phyloP scores from a whole-genome alignment of 148 eudicot genomes.

The Beta vulgaris region DNA sequence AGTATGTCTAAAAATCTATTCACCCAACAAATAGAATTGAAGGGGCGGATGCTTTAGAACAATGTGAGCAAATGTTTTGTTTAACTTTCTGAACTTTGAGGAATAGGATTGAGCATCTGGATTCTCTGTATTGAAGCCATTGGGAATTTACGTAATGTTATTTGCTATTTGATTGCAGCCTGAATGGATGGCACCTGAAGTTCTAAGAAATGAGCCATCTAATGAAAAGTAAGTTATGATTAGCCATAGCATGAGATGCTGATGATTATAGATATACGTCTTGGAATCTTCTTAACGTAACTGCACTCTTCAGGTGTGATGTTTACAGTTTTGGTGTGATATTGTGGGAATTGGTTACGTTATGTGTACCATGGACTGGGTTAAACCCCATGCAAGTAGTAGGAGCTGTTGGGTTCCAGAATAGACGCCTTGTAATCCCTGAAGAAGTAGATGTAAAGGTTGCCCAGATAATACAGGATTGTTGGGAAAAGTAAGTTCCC shows the following conservation, averaged over 20 bases:
- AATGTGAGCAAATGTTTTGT: too few relatives aligned
- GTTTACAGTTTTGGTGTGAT: conserved; percentile 98
- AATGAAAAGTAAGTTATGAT: conserved; percentile 78
- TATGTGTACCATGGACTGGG: conserved; percentile 86
- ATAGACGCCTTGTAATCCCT: conserved; percentile 75
- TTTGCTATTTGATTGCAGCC: conserved; percentile 55
- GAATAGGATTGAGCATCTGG: neutral
- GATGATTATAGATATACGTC: neutral
- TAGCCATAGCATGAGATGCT: neutral
- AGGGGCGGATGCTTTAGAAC: too few relatives aligned
- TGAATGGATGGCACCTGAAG: conserved; percentile 99
- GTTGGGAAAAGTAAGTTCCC: conserved; percentile 78
- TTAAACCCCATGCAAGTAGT: conserved; percentile 99
- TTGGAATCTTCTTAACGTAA: conserved; percentile 15
- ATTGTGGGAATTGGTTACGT: conserved; percentile 88
- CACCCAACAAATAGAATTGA: too few relatives aligned
- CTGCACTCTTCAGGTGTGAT: conserved; percentile 63
- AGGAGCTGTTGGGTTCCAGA: conserved; percentile 97
- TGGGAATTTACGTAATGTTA: neutral
- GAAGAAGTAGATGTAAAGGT: conserved; percentile 63
- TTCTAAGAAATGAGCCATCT: conserved; percentile 85
- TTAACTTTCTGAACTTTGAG: too few relatives aligned
- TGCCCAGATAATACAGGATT: conserved; percentile 75
- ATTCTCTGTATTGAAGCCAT: neutral
- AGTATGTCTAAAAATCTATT: too few relatives aligned